Evolutionary conservation across 495 filamentous ascomycete species (phyloP).

Genomic region (Neurospora hispaniola): DNA sequence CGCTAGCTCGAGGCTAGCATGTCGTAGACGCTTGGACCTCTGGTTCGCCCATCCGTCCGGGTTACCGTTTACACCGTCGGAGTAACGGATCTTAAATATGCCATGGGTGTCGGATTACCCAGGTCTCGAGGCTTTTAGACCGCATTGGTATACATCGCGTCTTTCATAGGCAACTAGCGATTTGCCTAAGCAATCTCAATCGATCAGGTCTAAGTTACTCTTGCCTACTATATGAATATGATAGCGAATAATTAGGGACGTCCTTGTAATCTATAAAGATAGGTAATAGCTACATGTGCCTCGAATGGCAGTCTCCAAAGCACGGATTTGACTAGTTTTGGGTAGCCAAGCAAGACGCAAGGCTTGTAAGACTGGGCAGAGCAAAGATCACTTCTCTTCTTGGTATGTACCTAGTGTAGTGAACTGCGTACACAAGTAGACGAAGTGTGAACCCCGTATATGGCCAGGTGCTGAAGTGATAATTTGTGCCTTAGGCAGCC

Average conservation of each 20-base stretch:
- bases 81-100: neutral
- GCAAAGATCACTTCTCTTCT: neutral
- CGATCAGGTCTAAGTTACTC: neutral
- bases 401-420: neutral
- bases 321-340: neutral
- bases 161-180: too few species aligned
- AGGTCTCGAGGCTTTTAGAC: too few species aligned
- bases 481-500: neutral
- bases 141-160: too few species aligned
- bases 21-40: neutral
- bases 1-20: neutral
- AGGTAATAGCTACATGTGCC: too few species aligned
- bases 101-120: too few species aligned
- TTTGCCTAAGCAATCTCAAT: too few species aligned
- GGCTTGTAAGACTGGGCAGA: neutral
- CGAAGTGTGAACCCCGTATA: too few species aligned
- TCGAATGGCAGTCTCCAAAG: too few species aligned
- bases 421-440: too few species aligned
- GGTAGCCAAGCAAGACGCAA: neutral
- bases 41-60: neutral
- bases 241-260: too few species aligned
- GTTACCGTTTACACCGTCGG: neutral
- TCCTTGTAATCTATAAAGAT: too few species aligned
- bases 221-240: neutral
- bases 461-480: neutral